Base-by-base conservation (phyloP, 192 early-diverging fungal genomes). In the Coemansia sp. region DNA sequence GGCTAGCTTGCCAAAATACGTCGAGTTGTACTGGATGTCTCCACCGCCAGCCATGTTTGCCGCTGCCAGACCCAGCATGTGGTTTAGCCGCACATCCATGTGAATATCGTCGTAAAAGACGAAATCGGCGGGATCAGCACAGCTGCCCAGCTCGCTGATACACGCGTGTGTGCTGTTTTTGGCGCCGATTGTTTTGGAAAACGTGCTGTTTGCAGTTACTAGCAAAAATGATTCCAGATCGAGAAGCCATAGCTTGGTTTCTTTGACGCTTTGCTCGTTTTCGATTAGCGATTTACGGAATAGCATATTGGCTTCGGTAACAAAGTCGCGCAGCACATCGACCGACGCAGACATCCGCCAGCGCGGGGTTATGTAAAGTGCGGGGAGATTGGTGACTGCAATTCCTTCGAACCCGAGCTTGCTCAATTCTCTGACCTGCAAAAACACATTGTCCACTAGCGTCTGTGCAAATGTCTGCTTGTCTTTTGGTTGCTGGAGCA, bases 71-170 rank as follows among this genome's bases (percentile, higher is more conserved):
- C 66, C 66, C 27, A 68, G 59, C 40, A 68, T 16, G 28, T 68
- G 66, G 42, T 62, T 60, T 21, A 68, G 54, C 25, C 66, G 58
- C 27, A 61, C 54, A 32, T 68, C 65, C 65, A 61, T 60, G 33
- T 68, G 65, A n/a, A 61, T 18, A 25, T 60, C 54, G 22, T 68
- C 65, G 43, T 56, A 68, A 22, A 68, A 68, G 7, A 68, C 59
- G 45, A 35, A 68, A 38, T 68, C 65, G 5, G 53, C 54, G 2
- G 65, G 65, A 33, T 68, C 58, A 0, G 7, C 30, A 10, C 65
- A 68, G n/a, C 28, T 56, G 16, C 54, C 58, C 6, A 10, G 23
- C 8, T 44, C 30, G n/a, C 46, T 52, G 16, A 68, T 68, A 29
- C 65, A 68, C 3, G 65, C 9, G 5, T 47, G 29, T n/a, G 53